A percentile compares a stretch with the other conserved stretches of the same genome.
phyloP scores from a whole-genome alignment of 352 stramenopile species.

The Phytophthora pinifolia region DNA sequence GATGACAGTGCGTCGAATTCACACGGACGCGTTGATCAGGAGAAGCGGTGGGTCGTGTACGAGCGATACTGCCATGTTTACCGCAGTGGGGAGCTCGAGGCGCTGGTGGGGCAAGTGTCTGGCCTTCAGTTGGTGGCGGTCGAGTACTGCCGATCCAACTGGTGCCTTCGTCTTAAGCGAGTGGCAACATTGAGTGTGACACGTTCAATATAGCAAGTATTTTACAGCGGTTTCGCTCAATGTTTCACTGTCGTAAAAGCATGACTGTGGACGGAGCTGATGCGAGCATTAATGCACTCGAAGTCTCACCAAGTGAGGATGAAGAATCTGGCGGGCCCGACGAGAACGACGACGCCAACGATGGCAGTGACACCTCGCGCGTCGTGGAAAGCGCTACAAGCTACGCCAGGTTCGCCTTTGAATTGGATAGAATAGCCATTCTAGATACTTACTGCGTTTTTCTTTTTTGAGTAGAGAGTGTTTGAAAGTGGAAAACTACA shows the following conservation, averaged over 20 bases:
- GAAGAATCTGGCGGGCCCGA: not conserved
- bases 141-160: conserved; percentile 82
- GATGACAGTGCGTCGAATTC: conserved; percentile 4
- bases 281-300: not conserved
- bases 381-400: conserved; percentile 22
- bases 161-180: conserved; percentile 59
- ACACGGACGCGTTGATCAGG: conserved; percentile 42
- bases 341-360: not conserved
- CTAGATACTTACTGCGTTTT: not conserved
- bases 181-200: conserved; percentile 10
- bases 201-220: not conserved
- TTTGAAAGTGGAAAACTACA: conserved; percentile 39
- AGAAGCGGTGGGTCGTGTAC: conserved; percentile 78
- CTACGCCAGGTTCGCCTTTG: conserved; percentile 23
- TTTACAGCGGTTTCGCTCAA: too few relatives aligned
- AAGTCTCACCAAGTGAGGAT: not conserved
- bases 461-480: conserved; percentile 34
- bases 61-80: conserved; percentile 88
- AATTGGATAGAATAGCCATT: not conserved
- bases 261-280: not conserved
- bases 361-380: conserved; percentile 18
- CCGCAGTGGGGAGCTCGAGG: conserved; percentile 64
- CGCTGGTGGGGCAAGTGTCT: conserved; percentile 54
- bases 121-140: conserved; percentile 57
- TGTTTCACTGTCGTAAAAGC: not conserved